phyloP scores from a whole-genome alignment of 345 rosid genomes.

The Rhodomyrtus tomentosa region DNA sequence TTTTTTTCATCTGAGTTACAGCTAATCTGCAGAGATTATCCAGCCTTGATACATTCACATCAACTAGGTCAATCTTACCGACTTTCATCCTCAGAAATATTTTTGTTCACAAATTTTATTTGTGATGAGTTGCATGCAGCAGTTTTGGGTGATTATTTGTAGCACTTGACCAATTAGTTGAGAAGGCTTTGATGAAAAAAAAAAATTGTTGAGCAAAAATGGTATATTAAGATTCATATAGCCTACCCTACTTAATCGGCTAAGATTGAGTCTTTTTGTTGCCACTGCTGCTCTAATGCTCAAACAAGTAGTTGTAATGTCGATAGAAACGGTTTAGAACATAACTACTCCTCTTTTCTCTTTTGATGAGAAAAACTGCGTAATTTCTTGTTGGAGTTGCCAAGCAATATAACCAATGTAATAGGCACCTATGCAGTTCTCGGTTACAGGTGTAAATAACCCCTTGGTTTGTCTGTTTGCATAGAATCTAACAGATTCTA shows the following conservation, averaged over 20 bases:
- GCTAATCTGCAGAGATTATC: slow-evolving; percentile 20
- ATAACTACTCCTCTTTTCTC: not conserved
- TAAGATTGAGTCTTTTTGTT: not conserved
- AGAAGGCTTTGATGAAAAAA: not conserved
- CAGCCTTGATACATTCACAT: slow-evolving; percentile 20
- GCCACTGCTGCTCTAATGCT: not conserved
- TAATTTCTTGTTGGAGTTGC: not conserved
- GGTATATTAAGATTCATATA: not conserved
- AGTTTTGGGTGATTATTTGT: not conserved
- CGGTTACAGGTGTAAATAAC: not conserved
- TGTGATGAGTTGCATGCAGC: not conserved
- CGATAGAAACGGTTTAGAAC: not conserved
- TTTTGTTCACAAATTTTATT: not conserved
- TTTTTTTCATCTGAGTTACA: not conserved
- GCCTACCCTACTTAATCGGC: not conserved
- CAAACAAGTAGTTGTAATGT: not conserved
- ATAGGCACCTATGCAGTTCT: not conserved
- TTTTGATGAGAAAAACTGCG: not conserved
- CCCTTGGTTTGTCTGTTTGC: not conserved
- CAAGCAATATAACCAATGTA: not conserved
- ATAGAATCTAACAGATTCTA: not conserved
- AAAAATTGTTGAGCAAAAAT: not conserved
- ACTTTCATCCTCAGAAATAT: slow-evolving; percentile 1
- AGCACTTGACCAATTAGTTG: not conserved
- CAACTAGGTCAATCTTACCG: slow-evolving; percentile 12